Percentiles rank a stretch among this genome's conserved stretches.
Evolutionary conservation across 441 rosid species (phyloP).

Genomic region (California macrophylla): DNA sequence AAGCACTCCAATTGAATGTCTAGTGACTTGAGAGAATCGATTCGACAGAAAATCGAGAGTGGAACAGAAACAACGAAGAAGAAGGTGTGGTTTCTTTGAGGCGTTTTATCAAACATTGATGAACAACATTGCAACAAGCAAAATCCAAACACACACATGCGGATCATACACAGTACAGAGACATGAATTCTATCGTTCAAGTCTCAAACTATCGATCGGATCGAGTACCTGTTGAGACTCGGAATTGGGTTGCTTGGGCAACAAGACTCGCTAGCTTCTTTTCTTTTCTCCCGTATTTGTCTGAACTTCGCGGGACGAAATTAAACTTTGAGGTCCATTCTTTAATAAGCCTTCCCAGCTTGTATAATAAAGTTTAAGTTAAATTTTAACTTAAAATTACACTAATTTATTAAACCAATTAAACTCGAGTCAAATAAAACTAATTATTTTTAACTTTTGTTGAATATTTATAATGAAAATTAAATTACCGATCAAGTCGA

Average conservation of each 20-base stretch:
- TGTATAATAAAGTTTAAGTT: too few relatives aligned
- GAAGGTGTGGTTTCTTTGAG: background rate
- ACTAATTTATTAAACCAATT: too few relatives aligned
- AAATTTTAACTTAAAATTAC: too few relatives aligned
- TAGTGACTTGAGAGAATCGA: background rate
- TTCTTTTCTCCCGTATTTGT: background rate
- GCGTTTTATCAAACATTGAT: slow-evolving; percentile 1
- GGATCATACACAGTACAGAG: background rate
- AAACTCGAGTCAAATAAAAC: too few relatives aligned
- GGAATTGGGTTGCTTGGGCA: background rate
- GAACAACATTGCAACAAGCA: background rate
- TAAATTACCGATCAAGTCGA: too few relatives aligned
- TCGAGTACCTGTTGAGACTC: background rate
- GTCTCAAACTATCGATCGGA: background rate
- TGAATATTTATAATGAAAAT: too few relatives aligned
- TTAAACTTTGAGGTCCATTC: too few relatives aligned
- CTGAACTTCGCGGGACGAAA: background rate
- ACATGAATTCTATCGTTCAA: background rate
- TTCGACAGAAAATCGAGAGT: background rate
- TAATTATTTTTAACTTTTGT: too few relatives aligned
- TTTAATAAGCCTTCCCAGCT: too few relatives aligned
- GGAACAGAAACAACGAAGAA: background rate
- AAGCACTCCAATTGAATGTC: background rate
- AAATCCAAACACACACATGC: background rate
- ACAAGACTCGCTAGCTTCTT: background rate